These are phyloP conservation scores for Aspergillus ostianus DNA, from an alignment of 495 filamentous ascomycete genomes.

Conservation along the genomic window DNA sequence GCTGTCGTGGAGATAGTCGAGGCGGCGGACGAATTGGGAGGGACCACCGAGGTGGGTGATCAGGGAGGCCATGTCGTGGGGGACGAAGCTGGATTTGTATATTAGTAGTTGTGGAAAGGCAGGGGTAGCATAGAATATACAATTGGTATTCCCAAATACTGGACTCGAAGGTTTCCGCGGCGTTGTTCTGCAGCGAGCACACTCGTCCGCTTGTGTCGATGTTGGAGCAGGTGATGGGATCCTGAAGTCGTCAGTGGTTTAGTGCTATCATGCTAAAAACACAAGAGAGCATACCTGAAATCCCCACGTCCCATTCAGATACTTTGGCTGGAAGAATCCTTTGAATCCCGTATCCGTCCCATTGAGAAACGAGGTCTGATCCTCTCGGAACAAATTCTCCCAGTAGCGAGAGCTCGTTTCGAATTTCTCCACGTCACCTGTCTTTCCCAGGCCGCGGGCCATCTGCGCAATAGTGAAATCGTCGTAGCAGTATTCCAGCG, in stretches of 20 bases:
- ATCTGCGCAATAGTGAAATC: conserved; percentile 62
- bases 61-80: conserved; percentile 68
- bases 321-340: conserved; percentile 68
- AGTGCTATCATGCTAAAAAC: not conserved
- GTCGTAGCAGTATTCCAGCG: conserved; percentile 70
- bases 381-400: conserved; percentile 66
- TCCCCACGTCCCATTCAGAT: conserved; percentile 57
- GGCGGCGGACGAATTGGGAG: conserved; percentile 55
- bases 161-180: conserved; percentile 61
- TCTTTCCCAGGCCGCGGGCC: conserved; percentile 54
- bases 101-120: not conserved
- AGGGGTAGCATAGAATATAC: conserved; percentile 18
- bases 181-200: conserved; percentile 62
- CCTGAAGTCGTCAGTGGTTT: conserved; percentile 30
- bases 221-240: conserved; percentile 53
- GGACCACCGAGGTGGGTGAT: conserved; percentile 60
- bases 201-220: conserved; percentile 43
- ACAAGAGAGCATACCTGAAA: conserved; percentile 29
- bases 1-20: conserved; percentile 60
- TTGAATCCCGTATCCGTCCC: conserved; percentile 49
- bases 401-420: conserved; percentile 60
- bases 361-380: conserved; percentile 46
- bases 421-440: conserved; percentile 57
- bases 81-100: conserved; percentile 49
- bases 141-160: conserved; percentile 75